Conservation (phyloP, 2,329 filamentous ascomycete genomes). For the Cercospora sp. region DNA sequence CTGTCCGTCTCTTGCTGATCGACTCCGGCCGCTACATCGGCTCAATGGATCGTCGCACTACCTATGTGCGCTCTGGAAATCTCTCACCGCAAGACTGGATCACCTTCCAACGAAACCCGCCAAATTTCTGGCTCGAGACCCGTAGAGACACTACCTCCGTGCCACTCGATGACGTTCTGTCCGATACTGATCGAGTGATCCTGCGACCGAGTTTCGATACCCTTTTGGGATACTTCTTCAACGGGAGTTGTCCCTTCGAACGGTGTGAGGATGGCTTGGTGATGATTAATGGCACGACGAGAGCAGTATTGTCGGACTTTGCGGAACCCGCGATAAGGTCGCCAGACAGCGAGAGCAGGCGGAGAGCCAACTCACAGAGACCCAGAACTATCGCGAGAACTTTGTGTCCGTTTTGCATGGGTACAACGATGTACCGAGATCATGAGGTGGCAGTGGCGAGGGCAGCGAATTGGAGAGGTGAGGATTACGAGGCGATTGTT, state of each 20-base stretch:
- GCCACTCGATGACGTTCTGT: background rate
- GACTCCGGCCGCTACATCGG: background rate
- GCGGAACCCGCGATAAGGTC: background rate
- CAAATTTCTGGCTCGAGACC: background rate
- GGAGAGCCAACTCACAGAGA: background rate
- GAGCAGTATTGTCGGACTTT: background rate
- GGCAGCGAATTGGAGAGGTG: background rate
- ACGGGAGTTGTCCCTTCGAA: constrained; percentile 3
- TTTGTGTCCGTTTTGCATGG: constrained; percentile 17
- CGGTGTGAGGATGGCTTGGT: background rate
- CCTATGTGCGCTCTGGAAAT: background rate
- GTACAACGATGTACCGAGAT: background rate
- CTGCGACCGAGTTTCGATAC: constrained; percentile 2
- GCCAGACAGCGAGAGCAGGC: background rate
- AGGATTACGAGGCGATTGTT: background rate
- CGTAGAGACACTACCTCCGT: background rate
- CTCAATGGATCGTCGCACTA: background rate
- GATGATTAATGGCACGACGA: background rate
- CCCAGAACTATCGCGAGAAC: background rate
- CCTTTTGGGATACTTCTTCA: background rate
- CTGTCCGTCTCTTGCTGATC: constrained; percentile 4
- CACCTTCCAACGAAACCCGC: background rate
- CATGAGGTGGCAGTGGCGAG: background rate
- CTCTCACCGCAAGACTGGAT: background rate
- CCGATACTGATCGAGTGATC: background rate